A percentile compares a stretch with the other conserved stretches of the same genome.
These are phyloP conservation scores for Sporothrix brasiliensis DNA, from an alignment of 2,329 filamentous ascomycete genomes.

Conservation along the genomic window DNA sequence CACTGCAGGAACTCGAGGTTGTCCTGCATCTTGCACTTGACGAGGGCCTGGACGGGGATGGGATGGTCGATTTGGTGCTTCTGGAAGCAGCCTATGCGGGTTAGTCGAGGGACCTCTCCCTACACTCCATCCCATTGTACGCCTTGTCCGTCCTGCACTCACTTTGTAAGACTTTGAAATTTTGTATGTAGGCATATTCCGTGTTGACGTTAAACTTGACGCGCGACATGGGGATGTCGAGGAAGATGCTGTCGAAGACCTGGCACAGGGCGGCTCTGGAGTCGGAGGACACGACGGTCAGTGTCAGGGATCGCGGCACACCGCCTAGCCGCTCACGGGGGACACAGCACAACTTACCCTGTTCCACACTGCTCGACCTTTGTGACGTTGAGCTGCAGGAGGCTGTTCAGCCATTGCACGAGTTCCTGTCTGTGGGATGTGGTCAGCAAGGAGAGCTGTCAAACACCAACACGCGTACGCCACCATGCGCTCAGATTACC, in stretches of 20 bases:
- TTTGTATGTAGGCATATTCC: slow-evolving; percentile 96
- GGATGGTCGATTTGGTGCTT: slow-evolving; percentile 88
- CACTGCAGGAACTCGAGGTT: slow-evolving; percentile 99
- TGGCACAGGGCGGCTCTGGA: slow-evolving; percentile 90
- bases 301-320: not conserved
- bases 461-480: not conserved
- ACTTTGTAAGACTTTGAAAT: slow-evolving; percentile 98
- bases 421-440: slow-evolving; percentile 77
- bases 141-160: slow-evolving; percentile 46
- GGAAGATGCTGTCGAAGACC: slow-evolving; percentile 97
- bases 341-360: slow-evolving; percentile 28
- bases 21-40: slow-evolving; percentile 99
- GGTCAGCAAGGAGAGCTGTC: slow-evolving; percentile 3
- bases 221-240: slow-evolving; percentile 89
- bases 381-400: slow-evolving; percentile 95
- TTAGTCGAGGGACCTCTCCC: too few species aligned
- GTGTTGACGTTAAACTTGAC: slow-evolving; percentile 98
- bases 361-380: slow-evolving; percentile 74
- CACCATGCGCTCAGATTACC: slow-evolving; percentile 7
- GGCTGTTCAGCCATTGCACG: slow-evolving; percentile 93
- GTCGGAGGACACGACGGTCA: not conserved
- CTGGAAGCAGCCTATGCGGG: slow-evolving; percentile 69
- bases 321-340: not conserved
- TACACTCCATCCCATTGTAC: too few species aligned
- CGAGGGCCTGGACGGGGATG: slow-evolving; percentile 82